phyloP scores from a whole-genome alignment of 2,329 filamentous ascomycete species.

The Ophiostoma novo-ulmi region DNA sequence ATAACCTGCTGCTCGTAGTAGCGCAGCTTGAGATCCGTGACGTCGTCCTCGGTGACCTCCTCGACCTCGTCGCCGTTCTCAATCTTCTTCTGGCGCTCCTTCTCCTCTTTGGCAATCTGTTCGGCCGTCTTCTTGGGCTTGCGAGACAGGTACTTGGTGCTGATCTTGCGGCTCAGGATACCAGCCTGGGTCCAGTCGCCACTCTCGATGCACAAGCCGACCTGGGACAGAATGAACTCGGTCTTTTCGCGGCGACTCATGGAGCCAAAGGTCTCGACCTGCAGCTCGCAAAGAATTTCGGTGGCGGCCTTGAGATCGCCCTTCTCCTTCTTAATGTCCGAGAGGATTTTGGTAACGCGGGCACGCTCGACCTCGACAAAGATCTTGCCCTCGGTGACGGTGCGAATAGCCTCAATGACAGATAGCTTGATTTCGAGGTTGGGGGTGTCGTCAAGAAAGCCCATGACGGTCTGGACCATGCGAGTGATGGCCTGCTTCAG shows the following conservation, averaged over 20 bases:
- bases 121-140: slow-evolving; percentile 77
- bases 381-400: slow-evolving; percentile 98
- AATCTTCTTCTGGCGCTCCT: slow-evolving; percentile 81
- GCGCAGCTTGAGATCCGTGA: slow-evolving; percentile 89
- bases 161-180: slow-evolving; percentile 94
- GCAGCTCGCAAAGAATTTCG: slow-evolving; percentile 92
- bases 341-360: slow-evolving; percentile 88
- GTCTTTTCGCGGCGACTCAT: slow-evolving; percentile 98
- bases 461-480: slow-evolving; percentile 97
- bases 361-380: slow-evolving; percentile 98
- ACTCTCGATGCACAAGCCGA: slow-evolving; percentile 88
- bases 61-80: slow-evolving; percentile 74
- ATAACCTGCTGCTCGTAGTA: slow-evolving; percentile 98
- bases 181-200: slow-evolving; percentile 94
- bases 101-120: slow-evolving; percentile 84
- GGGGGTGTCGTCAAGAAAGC: slow-evolving; percentile 80
- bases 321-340: slow-evolving; percentile 94
- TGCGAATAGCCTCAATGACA: slow-evolving; percentile 89
- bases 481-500: slow-evolving; percentile 98
- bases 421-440: slow-evolving; percentile 82
- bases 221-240: slow-evolving; percentile 95
- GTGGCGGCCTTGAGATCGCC: slow-evolving; percentile 85
- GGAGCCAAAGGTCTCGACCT: slow-evolving; percentile 97
- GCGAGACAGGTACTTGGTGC: slow-evolving; percentile 82
- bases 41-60: slow-evolving; percentile 74